Conservation (phyloP, 306 rosid genomes). For the Gleditsia sinensis region DNA sequence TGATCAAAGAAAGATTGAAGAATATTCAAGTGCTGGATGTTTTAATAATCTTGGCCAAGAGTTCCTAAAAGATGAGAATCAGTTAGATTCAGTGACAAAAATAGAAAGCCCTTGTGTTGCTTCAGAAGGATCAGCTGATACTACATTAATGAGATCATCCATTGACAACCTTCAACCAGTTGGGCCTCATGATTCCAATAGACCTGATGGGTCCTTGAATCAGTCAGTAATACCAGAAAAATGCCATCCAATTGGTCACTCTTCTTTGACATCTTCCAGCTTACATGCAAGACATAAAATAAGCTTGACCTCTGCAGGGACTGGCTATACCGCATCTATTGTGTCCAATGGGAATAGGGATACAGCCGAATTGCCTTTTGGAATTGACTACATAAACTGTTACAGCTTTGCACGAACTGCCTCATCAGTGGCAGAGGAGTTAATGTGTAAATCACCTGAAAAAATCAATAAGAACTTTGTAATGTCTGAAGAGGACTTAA, state of each 20-base stretch:
- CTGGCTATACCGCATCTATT: conserved; percentile 26
- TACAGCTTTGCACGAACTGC: conserved; percentile 79
- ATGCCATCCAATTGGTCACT: conserved; percentile 37
- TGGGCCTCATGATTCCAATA: conserved; percentile 39
- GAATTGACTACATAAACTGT: conserved; percentile 60
- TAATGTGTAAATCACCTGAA: conserved; percentile 56
- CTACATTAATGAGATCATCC: conserved; percentile 46
- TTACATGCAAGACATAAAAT: conserved; percentile 44
- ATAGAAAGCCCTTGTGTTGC: conserved; percentile 55
- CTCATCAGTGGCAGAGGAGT: conserved; percentile 69
- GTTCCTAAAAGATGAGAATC: conserved; percentile 41
- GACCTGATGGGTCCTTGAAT: conserved; percentile 46
- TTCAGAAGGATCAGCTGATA: conserved; percentile 64
- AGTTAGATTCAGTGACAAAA: conserved; percentile 41
- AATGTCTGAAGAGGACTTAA: conserved; percentile 72
- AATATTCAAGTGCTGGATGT: conserved; percentile 35
- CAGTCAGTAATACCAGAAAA: conserved; percentile 46
- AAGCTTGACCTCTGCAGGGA: conserved; percentile 43
- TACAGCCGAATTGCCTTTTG: conserved; percentile 37
- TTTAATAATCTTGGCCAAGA: conserved; percentile 45
- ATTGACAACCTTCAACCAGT: conserved; percentile 34
- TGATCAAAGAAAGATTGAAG: conserved; percentile 45
- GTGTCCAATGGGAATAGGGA: conserved; percentile 38
- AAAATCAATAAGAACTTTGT: conserved; percentile 52
- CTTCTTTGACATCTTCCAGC: conserved; percentile 48